Evolutionary conservation across 768 basidiomycete genomes (phyloP).

Genomic region (Amanita jacksonii): DNA sequence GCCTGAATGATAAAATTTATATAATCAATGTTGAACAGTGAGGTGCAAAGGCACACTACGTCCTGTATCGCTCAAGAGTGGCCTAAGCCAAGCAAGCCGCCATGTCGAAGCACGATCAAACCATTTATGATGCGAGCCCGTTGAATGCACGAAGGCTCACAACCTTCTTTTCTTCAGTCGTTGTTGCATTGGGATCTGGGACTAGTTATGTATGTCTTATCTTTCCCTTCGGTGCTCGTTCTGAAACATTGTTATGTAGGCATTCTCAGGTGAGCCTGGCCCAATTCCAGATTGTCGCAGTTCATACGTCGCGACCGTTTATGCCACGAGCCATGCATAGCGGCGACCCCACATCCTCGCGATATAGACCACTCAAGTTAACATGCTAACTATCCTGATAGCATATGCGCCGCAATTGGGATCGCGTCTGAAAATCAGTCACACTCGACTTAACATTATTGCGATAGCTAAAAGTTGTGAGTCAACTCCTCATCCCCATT

Average conservation of each 20-base stretch:
- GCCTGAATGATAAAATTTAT: no score
- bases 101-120: no score
- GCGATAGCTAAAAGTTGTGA: slow-evolving; percentile 68
- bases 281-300: not conserved
- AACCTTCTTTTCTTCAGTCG: slow-evolving; percentile 43
- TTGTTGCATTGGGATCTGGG: slow-evolving; percentile 55
- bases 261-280: slow-evolving; percentile 30
- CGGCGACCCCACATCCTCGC: no score
- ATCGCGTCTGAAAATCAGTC: slow-evolving; percentile 56
- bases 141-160: slow-evolving; percentile 33
- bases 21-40: no score
- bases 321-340: no score
- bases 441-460: slow-evolving; percentile 76
- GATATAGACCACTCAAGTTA: no score
- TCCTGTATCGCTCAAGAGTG: no score
- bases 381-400: slow-evolving; percentile 14
- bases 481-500: no score
- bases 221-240: not conserved
- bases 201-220: slow-evolving; percentile 59
- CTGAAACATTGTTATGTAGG: slow-evolving; percentile 18
- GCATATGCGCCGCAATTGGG: slow-evolving; percentile 87
- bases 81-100: no score
- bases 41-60: no score
- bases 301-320: no score
- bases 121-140: slow-evolving; percentile 10